Evolutionary conservation across 1,284 basidiomycete species (phyloP).

Genomic region (Blastosporella zonata): DNA sequence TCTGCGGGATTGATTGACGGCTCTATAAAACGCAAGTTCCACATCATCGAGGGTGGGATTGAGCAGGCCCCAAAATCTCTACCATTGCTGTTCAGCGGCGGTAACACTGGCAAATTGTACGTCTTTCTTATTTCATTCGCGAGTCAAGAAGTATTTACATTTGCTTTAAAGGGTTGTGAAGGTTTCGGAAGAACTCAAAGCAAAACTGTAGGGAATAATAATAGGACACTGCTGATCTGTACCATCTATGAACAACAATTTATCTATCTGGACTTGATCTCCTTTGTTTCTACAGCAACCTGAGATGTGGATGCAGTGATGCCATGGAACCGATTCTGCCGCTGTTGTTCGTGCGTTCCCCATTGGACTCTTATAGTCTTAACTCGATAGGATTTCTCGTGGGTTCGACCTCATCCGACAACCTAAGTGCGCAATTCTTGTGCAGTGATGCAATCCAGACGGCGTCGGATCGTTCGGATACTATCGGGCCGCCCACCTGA

Average conservation of each 20-base stretch:
- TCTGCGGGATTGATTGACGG: slow-evolving; percentile 59
- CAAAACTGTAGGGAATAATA: slow-evolving; percentile 15
- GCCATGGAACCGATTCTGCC: too few species aligned
- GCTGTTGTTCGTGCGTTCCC: too few species aligned
- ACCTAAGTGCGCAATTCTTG: too few species aligned
- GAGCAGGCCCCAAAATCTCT: slow-evolving; percentile 70
- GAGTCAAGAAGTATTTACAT: not conserved
- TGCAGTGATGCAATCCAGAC: too few species aligned
- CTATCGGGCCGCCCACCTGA: too few species aligned
- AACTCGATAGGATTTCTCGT: too few species aligned
- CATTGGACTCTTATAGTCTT: too few species aligned
- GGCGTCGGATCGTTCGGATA: too few species aligned
- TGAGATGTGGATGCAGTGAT: too few species aligned
- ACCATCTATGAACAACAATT: not conserved
- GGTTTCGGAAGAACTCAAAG: slow-evolving; percentile 36
- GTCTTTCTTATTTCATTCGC: slow-evolving; percentile 29
- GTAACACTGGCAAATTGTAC: slow-evolving; percentile 80
- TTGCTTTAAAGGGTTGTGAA: slow-evolving; percentile 43
- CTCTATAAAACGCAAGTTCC: slow-evolving; percentile 80
- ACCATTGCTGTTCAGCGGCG: slow-evolving; percentile 73
- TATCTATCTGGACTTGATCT: not conserved
- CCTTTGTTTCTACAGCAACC: too few species aligned
- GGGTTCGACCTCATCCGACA: too few species aligned
- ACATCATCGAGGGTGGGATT: slow-evolving; percentile 69
- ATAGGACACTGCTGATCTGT: not conserved